Conservation (phyloP, 1,284 basidiomycete genomes). For the Rhodofomes roseus region DNA sequence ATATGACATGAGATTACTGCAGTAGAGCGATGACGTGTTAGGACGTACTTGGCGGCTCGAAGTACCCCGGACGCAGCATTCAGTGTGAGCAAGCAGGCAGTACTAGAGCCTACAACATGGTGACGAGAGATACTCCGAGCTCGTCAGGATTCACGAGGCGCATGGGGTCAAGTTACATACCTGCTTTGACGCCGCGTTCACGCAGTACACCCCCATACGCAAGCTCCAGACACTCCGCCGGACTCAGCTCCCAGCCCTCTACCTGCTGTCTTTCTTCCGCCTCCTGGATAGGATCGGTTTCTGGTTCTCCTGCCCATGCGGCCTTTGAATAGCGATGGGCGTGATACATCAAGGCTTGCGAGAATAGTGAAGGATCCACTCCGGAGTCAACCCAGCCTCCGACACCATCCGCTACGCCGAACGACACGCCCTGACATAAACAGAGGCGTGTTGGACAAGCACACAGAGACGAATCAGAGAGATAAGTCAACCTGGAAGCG, state of each 20-base stretch:
- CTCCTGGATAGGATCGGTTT: slow-evolving; percentile 49
- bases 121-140: neutral
- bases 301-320: slow-evolving; percentile 71
- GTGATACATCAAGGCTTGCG: slow-evolving; percentile 68
- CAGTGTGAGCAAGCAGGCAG: slow-evolving; percentile 76
- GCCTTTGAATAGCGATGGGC: slow-evolving; percentile 64
- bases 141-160: neutral
- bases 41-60: slow-evolving; percentile 73
- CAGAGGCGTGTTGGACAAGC: neutral
- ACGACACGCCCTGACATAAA: slow-evolving; percentile 60
- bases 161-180: slow-evolving; percentile 35
- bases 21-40: neutral
- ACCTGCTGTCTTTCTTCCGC: slow-evolving; percentile 44
- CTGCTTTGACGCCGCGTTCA: slow-evolving; percentile 70
- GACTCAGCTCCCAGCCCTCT: slow-evolving; percentile 70
- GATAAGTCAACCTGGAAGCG: slow-evolving; percentile 3
- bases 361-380: slow-evolving; percentile 78
- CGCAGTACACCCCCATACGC: slow-evolving; percentile 71
- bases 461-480: neutral
- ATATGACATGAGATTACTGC: neutral
- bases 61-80: slow-evolving; percentile 75
- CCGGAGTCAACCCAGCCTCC: slow-evolving; percentile 75
- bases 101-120: slow-evolving; percentile 69
- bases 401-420: slow-evolving; percentile 71
- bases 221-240: slow-evolving; percentile 65